phyloP scores from a whole-genome alignment of 441 rosid genomes.

The Croton setiger region DNA sequence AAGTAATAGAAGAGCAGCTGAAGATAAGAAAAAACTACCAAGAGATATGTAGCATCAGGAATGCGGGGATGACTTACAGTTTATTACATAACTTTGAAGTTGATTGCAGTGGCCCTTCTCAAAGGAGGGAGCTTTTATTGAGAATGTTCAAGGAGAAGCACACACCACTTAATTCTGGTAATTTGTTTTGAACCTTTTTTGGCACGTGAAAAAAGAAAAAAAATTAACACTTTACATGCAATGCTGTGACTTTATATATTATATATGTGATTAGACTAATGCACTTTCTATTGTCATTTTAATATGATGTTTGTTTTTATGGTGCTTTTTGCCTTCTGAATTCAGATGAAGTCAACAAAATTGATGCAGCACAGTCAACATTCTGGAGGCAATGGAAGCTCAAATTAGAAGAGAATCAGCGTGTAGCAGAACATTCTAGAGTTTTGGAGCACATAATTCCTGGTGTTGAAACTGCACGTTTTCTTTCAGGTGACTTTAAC shows the following conservation, averaged over 20 bases:
- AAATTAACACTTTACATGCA: background rate
- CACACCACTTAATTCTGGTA: constrained; percentile 63
- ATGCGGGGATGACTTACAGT: constrained; percentile 87
- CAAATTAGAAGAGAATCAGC: constrained; percentile 85
- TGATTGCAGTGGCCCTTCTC: constrained; percentile 71
- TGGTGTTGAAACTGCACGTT: constrained; percentile 80
- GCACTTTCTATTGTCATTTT: background rate
- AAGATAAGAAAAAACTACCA: constrained; percentile 68
- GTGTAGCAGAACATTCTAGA: constrained; percentile 77
- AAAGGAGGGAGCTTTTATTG: constrained; percentile 74
- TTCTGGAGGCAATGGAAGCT: constrained; percentile 99
- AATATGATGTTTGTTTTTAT: background rate
- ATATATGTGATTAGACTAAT: constrained; percentile 1
- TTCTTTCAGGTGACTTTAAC: constrained; percentile 68
- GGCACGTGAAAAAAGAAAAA: constrained; percentile 1
- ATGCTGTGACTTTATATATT: background rate
- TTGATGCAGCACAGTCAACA: constrained; percentile 77
- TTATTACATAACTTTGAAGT: constrained; percentile 74
- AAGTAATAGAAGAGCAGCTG: constrained; percentile 92
- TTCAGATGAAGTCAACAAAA: constrained; percentile 76
- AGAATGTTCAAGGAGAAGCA: constrained; percentile 71
- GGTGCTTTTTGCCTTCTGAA: constrained; percentile 17
- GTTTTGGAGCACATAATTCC: constrained; percentile 81
- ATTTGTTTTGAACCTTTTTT: constrained; percentile 27
- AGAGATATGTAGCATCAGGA: constrained; percentile 90